phyloP scores from a whole-genome alignment of 2,329 filamentous ascomycete genomes.

The Xylaria sp. region DNA sequence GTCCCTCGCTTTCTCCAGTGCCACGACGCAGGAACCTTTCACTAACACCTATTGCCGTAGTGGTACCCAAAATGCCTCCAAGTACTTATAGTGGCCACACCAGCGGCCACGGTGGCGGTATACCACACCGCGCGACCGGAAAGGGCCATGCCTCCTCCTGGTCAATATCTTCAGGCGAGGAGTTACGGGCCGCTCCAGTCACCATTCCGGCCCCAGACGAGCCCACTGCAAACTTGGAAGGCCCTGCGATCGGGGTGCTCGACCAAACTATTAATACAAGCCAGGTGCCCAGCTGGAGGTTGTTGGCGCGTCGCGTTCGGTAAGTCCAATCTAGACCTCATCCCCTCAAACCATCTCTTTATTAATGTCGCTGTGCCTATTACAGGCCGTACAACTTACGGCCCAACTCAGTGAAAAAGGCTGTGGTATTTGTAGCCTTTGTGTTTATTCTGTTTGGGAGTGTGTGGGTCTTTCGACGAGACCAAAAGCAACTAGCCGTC shows the following conservation, averaged over 20 bases:
- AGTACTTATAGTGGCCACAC: slow-evolving; percentile 12
- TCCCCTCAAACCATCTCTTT: slow-evolving; percentile 7
- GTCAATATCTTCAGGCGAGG: slow-evolving; percentile 29
- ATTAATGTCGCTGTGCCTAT: slow-evolving; percentile 30
- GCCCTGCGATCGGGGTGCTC: slow-evolving; percentile 15
- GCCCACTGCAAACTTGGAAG: slow-evolving; percentile 9
- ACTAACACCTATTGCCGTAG: not conserved
- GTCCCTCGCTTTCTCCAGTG: not conserved
- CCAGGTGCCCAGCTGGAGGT: slow-evolving; percentile 18
- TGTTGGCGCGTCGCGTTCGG: slow-evolving; percentile 29
- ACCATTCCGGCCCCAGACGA: slow-evolving; percentile 10
- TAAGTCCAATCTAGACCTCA: slow-evolving; percentile 16
- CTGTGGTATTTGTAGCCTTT: slow-evolving; percentile 23
- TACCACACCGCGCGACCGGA: slow-evolving; percentile 1
- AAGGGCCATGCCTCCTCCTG: slow-evolving; percentile 10
- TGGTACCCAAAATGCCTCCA: slow-evolving; percentile 8
- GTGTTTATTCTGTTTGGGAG: slow-evolving; percentile 25
- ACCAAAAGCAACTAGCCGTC: slow-evolving; percentile 15
- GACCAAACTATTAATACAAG: slow-evolving; percentile 19
- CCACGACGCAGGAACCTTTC: not conserved
- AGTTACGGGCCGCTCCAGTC: slow-evolving; percentile 12
- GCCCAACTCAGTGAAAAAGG: slow-evolving; percentile 29
- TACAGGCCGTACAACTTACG: slow-evolving; percentile 27
- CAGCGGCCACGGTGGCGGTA: slow-evolving; percentile 1
- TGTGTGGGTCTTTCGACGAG: slow-evolving; percentile 26